Evolutionary conservation across 2,329 filamentous ascomycete species (phyloP).

Genomic region (Colletotrichum noveboracense): DNA sequence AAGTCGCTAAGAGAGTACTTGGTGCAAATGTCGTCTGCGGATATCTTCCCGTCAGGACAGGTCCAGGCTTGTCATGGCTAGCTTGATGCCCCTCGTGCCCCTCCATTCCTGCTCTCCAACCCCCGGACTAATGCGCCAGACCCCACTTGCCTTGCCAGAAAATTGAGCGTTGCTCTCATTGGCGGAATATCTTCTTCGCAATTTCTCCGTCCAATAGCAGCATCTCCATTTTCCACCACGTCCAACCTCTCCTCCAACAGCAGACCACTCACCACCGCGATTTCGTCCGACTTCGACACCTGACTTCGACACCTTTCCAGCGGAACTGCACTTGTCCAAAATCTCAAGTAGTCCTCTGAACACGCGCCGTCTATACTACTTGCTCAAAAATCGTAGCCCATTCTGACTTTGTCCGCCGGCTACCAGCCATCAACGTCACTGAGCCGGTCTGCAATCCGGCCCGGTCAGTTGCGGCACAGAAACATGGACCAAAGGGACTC

Average conservation of each 20-base stretch:
- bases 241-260: background rate
- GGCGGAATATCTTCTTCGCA: slow-evolving; percentile 3
- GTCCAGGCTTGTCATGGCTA: background rate
- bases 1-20: background rate
- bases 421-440: background rate
- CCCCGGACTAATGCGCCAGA: background rate
- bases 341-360: background rate
- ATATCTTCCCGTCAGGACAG: background rate
- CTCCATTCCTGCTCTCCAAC: slow-evolving; percentile 3
- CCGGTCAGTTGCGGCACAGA: background rate
- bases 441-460: background rate
- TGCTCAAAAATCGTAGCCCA: background rate
- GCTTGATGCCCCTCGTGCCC: background rate
- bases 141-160: slow-evolving; percentile 1
- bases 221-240: background rate
- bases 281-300: background rate
- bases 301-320: background rate
- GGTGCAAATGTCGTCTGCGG: background rate
- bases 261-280: background rate
- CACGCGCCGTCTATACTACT: background rate
- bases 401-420: background rate
- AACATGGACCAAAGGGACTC: background rate
- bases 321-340: background rate
- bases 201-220: slow-evolving; percentile 14
- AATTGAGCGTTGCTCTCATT: background rate